Base-by-base conservation (phyloP, 441 rosid genomes). In the Omphalea diandra region DNA sequence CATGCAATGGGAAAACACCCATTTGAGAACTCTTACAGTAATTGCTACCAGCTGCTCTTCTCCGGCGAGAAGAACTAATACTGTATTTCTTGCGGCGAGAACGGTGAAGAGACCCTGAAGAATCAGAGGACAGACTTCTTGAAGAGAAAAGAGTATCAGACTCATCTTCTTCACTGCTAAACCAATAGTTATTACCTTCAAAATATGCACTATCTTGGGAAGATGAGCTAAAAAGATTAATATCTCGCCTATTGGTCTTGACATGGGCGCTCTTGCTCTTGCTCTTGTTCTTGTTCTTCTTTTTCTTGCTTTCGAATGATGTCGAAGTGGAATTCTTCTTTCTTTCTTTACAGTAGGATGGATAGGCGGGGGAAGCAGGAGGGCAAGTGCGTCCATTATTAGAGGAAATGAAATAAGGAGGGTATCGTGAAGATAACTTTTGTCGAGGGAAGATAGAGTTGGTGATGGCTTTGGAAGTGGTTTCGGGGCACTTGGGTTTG, bases 91-190 rank as follows among this genome's bases (percentile, higher is more conserved):
- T 70, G 24, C 75, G 64, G 65, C 56, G 71, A 12, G 18, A 17
- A 32, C 65, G 63, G 73, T 58, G 54, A 26, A 38, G 49, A 20
- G 76, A 77, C 52, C 24, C 72, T 0, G 96, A 86, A 18, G 95
- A 87, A 15, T 85, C 86, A 0, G 96, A 83, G 3, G 97, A 88
- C 57, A 85, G 73, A 74, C 87, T 82, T 78, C 72, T 82, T 0
- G 94, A 88, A 58, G 95, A 87, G 79, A 89, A 90, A 46, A 88
- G 75, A 0, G 88, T 79, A 50, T 84, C 97, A 0, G 83, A 77
- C 64, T 86, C 83, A 7, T 84, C 87, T 15, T 84, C 88, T 1
- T 83, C 93, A 60, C 86, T 86, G 80, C 89, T 88, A 54, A 81
- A 88, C 69, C 83, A 79, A 73, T 83, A 79, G 11, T 26, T n/a